A percentile compares a stretch with the other conserved stretches of the same genome.
Conservation (phyloP, 225 moss, liverwort and hornwort genomes). For the Asterella californica region DNA sequence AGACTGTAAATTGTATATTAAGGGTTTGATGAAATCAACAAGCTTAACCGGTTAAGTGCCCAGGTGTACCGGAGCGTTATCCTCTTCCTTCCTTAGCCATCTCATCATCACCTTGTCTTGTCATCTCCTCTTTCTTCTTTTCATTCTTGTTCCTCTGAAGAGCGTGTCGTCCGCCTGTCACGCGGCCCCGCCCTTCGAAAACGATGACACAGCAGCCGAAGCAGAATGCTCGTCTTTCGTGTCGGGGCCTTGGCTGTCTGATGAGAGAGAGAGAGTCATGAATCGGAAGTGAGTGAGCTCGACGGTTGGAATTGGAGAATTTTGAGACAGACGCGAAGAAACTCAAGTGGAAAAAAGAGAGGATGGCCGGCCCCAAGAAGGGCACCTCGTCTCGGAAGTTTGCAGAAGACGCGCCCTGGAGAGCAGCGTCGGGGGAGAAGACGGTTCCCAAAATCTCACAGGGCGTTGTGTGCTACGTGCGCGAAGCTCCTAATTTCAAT, state of each 20-base stretch:
- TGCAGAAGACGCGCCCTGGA: conserved; percentile 85
- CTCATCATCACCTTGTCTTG: no score
- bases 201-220: conserved; percentile 2
- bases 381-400: conserved; percentile 57
- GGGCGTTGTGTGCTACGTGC: conserved; percentile 61
- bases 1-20: no score
- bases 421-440: conserved; percentile 70
- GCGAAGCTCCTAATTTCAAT: conserved; percentile 74
- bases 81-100: conserved; percentile 4
- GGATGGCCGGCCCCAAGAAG: conserved; percentile 66
- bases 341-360: not conserved
- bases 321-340: not conserved
- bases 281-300: not conserved
- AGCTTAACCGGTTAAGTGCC: no score
- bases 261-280: not conserved
- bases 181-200: not conserved
- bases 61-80: no score
- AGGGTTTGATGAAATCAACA: no score
- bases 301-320: not conserved
- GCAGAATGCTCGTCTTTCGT: not conserved
- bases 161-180: not conserved
- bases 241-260: not conserved
- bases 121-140: not conserved
- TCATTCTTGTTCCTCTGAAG: not conserved
- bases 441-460: conserved; percentile 77